Evolutionary conservation across 768 basidiomycete species (phyloP).

Genomic region (Termitomyces eurrhizus): DNA sequence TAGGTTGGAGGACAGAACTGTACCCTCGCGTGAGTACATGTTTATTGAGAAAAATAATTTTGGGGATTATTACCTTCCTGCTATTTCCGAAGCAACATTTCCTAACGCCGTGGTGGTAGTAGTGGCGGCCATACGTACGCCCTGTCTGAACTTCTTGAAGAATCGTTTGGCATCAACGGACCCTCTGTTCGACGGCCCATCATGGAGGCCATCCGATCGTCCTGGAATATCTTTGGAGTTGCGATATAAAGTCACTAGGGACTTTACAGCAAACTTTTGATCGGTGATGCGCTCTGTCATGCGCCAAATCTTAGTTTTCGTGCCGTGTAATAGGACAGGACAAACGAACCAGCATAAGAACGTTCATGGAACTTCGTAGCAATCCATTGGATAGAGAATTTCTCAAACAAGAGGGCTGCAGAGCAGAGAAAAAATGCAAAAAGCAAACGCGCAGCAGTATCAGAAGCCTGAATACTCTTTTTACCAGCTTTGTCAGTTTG

Average conservation of each 20-base stretch:
- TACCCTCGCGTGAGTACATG: slow-evolving; percentile 3
- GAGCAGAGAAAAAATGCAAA: slow-evolving; percentile 72
- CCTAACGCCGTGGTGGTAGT: slow-evolving; percentile 74
- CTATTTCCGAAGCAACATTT: slow-evolving; percentile 53
- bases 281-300: slow-evolving; percentile 70
- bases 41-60: not conserved
- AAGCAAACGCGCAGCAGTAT: slow-evolving; percentile 58
- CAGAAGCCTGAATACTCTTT: slow-evolving; percentile 38
- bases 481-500: slow-evolving; percentile 28
- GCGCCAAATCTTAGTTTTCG: not conserved
- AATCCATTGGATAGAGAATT: slow-evolving; percentile 85
- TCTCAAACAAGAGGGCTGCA: slow-evolving; percentile 72
- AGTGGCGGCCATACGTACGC: slow-evolving; percentile 68
- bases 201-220: slow-evolving; percentile 57
- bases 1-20: slow-evolving; percentile 82
- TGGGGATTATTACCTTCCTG: slow-evolving; percentile 36
- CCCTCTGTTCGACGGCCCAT: slow-evolving; percentile 28
- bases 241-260: slow-evolving; percentile 72
- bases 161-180: slow-evolving; percentile 54
- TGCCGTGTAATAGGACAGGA: not conserved
- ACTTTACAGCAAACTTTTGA: slow-evolving; percentile 74
- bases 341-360: slow-evolving; percentile 39
- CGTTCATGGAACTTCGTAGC: slow-evolving; percentile 78
- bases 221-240: slow-evolving; percentile 74
- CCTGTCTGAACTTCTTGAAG: slow-evolving; percentile 68